Evolutionary conservation across 2,329 filamentous ascomycete genomes (phyloP), one percentile per base, ranked within the genome.

Genomic region (Rutstroemia sp.): DNA sequence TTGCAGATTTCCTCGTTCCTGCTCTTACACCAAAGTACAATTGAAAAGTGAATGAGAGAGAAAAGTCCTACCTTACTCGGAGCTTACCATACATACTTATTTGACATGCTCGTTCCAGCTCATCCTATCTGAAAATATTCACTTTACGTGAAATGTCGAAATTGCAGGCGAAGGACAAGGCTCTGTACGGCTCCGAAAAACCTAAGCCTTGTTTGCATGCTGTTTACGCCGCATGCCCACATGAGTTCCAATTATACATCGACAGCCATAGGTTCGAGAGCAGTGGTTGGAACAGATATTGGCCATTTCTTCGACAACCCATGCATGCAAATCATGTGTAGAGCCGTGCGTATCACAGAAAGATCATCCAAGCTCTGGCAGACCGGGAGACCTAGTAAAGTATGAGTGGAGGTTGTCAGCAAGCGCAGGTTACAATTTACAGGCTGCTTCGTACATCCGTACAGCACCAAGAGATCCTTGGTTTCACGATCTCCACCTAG

Each of bases 111-210:
- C 39, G 19, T 6, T 42, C 39, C 16, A 42, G n/a, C 39, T 42
- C 16, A 23, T 25, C 19, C 19, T 19, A 46, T 46, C 12, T 46
- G 12, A 7, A 25, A 23, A 21, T 23, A 46, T 9, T 14, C 17
- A 17, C 34, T 48, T 55, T 50, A 55, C 17, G 46, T 55, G 52
- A 44, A 23, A n/a, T n/a, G 5, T 17, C 50, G 12, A 42, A 39
- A 54, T 54, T 48, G 25, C 25, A 49, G 52, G 25, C 46, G 17
- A n/a, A 27, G 38, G 30, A 16, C 39, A 34, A 54, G 17, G 45
- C 23, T 23, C n/a, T n/a, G 12, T 17, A 42, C 38, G 27, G 45
- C 10, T 39, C 21, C 9, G 17, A 21, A 10, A 38, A n/a, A n/a
- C 21, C 46, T 36, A 51, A 55, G 46, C 46, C 53, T 44, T 50